Percentiles rank a stretch among this genome's conserved stretches.
phyloP scores from a whole-genome alignment of 768 basidiomycete species.

The Auricularia sp. region DNA sequence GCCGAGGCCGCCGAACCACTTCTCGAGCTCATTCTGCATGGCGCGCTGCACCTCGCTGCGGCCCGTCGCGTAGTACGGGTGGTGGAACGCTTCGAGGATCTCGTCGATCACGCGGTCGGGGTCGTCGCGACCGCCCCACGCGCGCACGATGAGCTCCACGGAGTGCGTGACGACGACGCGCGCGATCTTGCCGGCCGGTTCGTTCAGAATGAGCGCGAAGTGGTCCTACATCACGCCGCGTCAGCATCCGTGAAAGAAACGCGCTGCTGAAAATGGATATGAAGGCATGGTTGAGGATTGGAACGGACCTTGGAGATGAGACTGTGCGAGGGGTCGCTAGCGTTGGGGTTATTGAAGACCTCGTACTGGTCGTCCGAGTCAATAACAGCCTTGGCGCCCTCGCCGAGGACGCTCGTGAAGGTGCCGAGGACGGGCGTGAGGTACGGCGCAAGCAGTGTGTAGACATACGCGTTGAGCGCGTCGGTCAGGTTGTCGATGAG shows the following conservation, averaged over 20 bases:
- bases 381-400: slow-evolving; percentile 60
- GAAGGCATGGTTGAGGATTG: too few relatives aligned
- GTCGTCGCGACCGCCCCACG: slow-evolving; percentile 20
- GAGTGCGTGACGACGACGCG: slow-evolving; percentile 52
- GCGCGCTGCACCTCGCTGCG: slow-evolving; percentile 43
- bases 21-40: slow-evolving; percentile 48
- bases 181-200: slow-evolving; percentile 66
- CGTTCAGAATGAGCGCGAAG: slow-evolving; percentile 60
- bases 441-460: slow-evolving; percentile 25
- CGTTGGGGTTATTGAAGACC: slow-evolving; percentile 50
- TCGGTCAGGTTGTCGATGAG: slow-evolving; percentile 54
- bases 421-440: slow-evolving; percentile 42
- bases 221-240: slow-evolving; percentile 39
- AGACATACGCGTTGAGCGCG: slow-evolving; percentile 57
- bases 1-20: slow-evolving; percentile 41
- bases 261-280: too few relatives aligned
- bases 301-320: slow-evolving; percentile 49
- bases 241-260: background rate
- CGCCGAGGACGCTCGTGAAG: slow-evolving; percentile 44
- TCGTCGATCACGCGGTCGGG: slow-evolving; percentile 2
- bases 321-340: slow-evolving; percentile 67
- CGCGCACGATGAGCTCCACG: slow-evolving; percentile 46
- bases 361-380: slow-evolving; percentile 60
- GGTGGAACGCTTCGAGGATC: slow-evolving; percentile 47
- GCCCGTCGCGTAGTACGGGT: slow-evolving; percentile 53